These are phyloP conservation scores for Silene latifolia DNA, from an alignment of 148 eudicot genomes.

Conservation along the genomic window DNA sequence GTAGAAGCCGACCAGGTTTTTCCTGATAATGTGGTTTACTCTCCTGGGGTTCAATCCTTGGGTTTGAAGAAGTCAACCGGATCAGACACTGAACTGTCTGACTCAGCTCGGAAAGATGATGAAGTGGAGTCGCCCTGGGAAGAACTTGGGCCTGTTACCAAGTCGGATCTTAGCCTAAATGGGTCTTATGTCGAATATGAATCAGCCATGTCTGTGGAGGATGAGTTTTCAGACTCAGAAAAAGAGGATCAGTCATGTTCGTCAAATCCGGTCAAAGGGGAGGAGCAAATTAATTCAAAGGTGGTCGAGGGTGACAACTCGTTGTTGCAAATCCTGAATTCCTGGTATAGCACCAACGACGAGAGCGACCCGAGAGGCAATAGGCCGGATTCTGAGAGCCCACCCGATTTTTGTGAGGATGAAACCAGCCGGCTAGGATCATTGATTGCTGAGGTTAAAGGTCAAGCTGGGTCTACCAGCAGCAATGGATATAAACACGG, in stretches of 20 bases:
- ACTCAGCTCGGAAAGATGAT: conserved; percentile 29
- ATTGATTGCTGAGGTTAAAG: conserved; percentile 18
- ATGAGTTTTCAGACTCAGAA: conserved; percentile 47
- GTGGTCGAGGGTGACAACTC: conserved; percentile 44
- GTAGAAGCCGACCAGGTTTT: conserved; percentile 35
- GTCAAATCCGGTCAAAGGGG: conserved; percentile 19
- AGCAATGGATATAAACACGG: conserved; percentile 27
- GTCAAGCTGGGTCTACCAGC: not conserved
- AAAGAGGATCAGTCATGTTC: conserved; percentile 40
- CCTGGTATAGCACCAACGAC: conserved; percentile 46
- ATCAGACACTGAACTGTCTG: conserved; percentile 27
- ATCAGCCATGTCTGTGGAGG: conserved; percentile 32
- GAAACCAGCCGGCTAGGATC: conserved; percentile 21
- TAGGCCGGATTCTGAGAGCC: conserved; percentile 17
- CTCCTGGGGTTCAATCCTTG: conserved; percentile 24
- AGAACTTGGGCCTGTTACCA: conserved; percentile 67
- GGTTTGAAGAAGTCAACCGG: conserved; percentile 18
- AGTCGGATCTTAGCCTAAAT: conserved; percentile 11
- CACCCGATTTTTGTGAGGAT: conserved; percentile 19
- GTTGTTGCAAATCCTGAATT: conserved; percentile 55
- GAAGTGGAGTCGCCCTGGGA: conserved; percentile 66
- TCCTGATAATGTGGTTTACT: conserved; percentile 34
- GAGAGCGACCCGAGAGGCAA: conserved; percentile 24
- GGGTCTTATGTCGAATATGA: conserved; percentile 37
- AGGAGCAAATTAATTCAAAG: conserved; percentile 24